Percentiles rank a stretch among this genome's conserved stretches.
Conservation (phyloP, 2,329 filamentous ascomycete genomes). For the Rutstroemia sp. region DNA sequence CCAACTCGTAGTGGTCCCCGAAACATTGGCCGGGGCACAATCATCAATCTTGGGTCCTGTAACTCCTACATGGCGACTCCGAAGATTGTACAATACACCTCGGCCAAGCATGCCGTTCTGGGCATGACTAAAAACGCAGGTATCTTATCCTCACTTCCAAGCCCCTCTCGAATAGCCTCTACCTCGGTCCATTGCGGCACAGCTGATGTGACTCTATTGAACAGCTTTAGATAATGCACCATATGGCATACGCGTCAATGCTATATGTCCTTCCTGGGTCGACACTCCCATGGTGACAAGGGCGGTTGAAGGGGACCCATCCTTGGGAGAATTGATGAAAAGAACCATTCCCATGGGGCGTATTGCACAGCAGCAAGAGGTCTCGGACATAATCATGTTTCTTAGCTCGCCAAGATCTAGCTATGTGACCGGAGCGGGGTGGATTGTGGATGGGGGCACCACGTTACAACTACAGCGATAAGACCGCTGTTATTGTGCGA, state of each 20-base stretch:
- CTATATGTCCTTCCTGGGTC: slow-evolving; percentile 13
- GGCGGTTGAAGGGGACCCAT: slow-evolving; percentile 1
- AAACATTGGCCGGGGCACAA: not conserved
- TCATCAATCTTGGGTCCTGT: slow-evolving; percentile 12
- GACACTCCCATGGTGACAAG: slow-evolving; percentile 11
- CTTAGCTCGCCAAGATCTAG: slow-evolving; percentile 7
- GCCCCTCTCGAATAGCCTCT: too few relatives aligned
- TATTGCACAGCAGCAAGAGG: slow-evolving; percentile 8
- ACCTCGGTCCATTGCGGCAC: too few relatives aligned
- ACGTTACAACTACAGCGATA: not conserved
- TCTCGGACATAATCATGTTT: slow-evolving; percentile 11
- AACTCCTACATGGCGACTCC: slow-evolving; percentile 8
- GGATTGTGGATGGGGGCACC: slow-evolving; percentile 10
- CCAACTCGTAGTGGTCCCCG: not conserved
- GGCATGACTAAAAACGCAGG: slow-evolving; percentile 10
- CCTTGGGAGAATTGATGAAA: slow-evolving; percentile 2
- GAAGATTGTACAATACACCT: slow-evolving; percentile 8
- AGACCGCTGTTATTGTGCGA: too few relatives aligned
- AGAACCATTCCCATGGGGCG: slow-evolving; percentile 9
- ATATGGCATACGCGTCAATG: slow-evolving; percentile 12
- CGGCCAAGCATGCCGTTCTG: slow-evolving; percentile 11
- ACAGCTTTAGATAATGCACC: slow-evolving; percentile 12
- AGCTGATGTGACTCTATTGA: too few relatives aligned
- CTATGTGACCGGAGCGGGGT: slow-evolving; percentile 8
- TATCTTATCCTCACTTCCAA: not conserved